These are phyloP conservation scores for Elymus sibiricus DNA, from an alignment of 176 grass and related monocot genomes.

Conservation along the genomic window DNA sequence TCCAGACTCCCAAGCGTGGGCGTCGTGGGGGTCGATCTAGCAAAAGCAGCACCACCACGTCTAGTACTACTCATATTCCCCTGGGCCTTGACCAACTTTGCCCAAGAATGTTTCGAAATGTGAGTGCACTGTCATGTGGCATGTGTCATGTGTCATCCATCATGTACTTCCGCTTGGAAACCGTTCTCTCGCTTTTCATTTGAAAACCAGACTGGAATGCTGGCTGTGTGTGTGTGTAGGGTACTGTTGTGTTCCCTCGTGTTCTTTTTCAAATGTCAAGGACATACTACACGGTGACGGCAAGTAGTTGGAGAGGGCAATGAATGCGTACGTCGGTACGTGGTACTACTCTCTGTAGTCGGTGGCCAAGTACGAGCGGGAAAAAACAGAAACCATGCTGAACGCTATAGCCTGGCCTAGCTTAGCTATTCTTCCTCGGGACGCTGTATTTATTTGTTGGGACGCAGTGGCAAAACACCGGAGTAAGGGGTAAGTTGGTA, in stretches of 20 bases:
- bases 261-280: slow-evolving; percentile 21
- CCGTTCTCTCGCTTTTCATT: neutral
- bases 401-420: neutral
- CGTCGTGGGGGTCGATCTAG: slow-evolving; percentile 1
- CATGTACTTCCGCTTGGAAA: neutral
- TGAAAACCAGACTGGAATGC: neutral
- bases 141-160: neutral
- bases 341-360: neutral
- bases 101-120: neutral
- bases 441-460: neutral
- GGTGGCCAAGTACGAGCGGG: neutral
- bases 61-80: slow-evolving; percentile 15
- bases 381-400: neutral
- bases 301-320: neutral
- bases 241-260: neutral
- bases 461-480: neutral
- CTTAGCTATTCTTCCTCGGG: neutral
- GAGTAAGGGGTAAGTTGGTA: neutral
- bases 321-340: neutral
- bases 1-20: slow-evolving; percentile 22
- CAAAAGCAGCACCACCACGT: slow-evolving; percentile 26
- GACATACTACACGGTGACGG: neutral
- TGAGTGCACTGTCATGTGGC: neutral
- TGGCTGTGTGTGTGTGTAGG: neutral
- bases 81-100: slow-evolving; percentile 62